Evolutionary conservation across 2,329 filamentous ascomycete species (phyloP).

Genomic region (Aspergillus chevalieri): DNA sequence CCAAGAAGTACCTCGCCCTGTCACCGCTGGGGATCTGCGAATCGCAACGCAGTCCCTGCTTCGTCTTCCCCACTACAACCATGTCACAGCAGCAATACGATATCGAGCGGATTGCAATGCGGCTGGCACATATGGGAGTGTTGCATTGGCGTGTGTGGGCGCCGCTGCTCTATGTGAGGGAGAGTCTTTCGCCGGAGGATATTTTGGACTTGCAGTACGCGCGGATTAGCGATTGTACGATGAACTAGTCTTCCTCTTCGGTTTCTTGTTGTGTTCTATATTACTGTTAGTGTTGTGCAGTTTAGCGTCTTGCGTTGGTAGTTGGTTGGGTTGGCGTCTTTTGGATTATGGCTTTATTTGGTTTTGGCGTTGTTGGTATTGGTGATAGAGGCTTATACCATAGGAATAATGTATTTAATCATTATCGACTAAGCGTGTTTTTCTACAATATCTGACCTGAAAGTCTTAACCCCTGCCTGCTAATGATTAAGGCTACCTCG

Average conservation of each 20-base stretch:
- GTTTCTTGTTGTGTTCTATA: neutral
- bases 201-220: constrained; percentile 1
- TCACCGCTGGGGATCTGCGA: constrained; percentile 40
- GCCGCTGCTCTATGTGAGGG: constrained; percentile 59
- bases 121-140: constrained; percentile 74
- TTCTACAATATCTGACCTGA: too few relatives aligned
- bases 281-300: constrained; percentile 1
- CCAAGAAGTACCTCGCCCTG: constrained; percentile 35
- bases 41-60: constrained; percentile 27
- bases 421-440: too few relatives aligned
- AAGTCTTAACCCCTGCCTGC: too few relatives aligned
- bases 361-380: too few relatives aligned
- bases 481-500: too few relatives aligned
- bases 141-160: constrained; percentile 90
- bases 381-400: too few relatives aligned
- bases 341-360: too few relatives aligned
- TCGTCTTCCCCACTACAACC: constrained; percentile 8
- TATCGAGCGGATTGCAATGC: constrained; percentile 56
- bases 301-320: constrained; percentile 8
- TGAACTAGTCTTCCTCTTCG: neutral
- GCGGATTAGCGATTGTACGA: neutral
- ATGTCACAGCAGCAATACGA: constrained; percentile 24
- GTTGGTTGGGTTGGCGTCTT: neutral
- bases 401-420: too few relatives aligned
- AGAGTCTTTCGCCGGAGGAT: constrained; percentile 17